Percentiles rank a stretch among this genome's conserved stretches.
Conservation (phyloP, 1,139 yeast genomes). For the Blastobotrys ciferrii region DNA sequence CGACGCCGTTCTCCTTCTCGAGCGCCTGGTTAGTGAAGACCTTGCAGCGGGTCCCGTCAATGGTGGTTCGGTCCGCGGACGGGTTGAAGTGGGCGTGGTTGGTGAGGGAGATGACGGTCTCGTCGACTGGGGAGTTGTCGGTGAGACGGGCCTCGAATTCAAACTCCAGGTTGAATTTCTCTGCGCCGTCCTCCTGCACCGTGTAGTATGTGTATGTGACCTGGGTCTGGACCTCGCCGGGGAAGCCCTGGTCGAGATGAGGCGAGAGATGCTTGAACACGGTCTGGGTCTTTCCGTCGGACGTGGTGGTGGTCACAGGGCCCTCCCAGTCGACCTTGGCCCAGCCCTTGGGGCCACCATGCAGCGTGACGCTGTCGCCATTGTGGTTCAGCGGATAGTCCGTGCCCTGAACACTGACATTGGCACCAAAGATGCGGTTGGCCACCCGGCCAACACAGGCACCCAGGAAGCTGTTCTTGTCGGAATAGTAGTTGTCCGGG, state of each 20-base stretch:
- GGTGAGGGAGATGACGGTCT: constrained; percentile 58
- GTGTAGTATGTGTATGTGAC: constrained; percentile 45
- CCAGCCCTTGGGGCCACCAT: constrained; percentile 55
- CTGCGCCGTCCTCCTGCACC: constrained; percentile 23
- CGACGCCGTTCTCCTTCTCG: constrained; percentile 39
- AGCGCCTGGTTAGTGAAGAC: constrained; percentile 38
- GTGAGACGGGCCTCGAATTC: constrained; percentile 50
- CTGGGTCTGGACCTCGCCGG: constrained; percentile 48
- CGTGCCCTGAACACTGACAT: constrained; percentile 44
- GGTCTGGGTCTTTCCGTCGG: constrained; percentile 36
- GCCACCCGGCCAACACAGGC: constrained; percentile 66
- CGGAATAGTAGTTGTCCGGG: constrained; percentile 26
- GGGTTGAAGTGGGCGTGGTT: constrained; percentile 63
- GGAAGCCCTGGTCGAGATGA: constrained; percentile 54
- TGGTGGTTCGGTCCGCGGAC: constrained; percentile 33
- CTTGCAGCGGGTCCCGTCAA: constrained; percentile 34
- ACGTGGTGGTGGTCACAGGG: constrained; percentile 45
- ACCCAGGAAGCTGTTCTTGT: constrained; percentile 54
- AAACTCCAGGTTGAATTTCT: constrained; percentile 36
- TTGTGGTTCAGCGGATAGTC: constrained; percentile 45
- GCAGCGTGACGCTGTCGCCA: constrained; percentile 42
- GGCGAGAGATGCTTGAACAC: constrained; percentile 39
- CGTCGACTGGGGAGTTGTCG: constrained; percentile 40
- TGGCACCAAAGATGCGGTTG: constrained; percentile 54
- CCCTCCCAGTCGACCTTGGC: constrained; percentile 43